Evolutionary conservation across 1,284 basidiomycete genomes (phyloP).

Genomic region (Omphalotus olearius): DNA sequence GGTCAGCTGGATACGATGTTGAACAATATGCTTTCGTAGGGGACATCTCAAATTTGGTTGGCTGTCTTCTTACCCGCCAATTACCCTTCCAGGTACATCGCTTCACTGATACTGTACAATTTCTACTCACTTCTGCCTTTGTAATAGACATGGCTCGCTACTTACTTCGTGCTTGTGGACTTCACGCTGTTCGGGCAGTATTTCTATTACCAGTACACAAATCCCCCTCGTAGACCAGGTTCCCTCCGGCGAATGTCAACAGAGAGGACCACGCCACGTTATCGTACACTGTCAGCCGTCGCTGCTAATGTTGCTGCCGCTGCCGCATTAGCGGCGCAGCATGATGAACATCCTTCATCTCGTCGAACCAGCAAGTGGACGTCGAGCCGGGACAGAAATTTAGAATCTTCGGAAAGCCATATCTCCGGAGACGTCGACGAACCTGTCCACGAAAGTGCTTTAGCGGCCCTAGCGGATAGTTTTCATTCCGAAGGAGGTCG

Average conservation of each 20-base stretch:
- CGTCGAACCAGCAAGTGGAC: conserved; percentile 16
- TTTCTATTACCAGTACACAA: conserved; percentile 57
- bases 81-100: conserved; percentile 85
- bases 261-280: conserved; percentile 53
- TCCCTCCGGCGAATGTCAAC: conserved; percentile 37
- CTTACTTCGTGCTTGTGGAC: conserved; percentile 85
- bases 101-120: not conserved
- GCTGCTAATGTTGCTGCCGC: conserved; percentile 66
- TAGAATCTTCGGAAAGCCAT: conserved; percentile 18
- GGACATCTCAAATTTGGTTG: conserved; percentile 86
- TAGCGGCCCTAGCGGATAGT: conserved; percentile 59
- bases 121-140: conserved; percentile 8
- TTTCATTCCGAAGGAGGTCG: conserved; percentile 65
- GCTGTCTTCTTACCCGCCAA: conserved; percentile 87
- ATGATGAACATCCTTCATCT: conserved; percentile 37
- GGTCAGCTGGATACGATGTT: not conserved
- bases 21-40: conserved; percentile 40
- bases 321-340: conserved; percentile 59
- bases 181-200: conserved; percentile 72
- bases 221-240: conserved; percentile 27
- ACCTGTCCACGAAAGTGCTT: conserved; percentile 45
- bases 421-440: conserved; percentile 33
- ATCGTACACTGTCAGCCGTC: conserved; percentile 62
- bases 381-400: conserved; percentile 19
- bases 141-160: conserved; percentile 78